phyloP scores from a whole-genome alignment of 108 stramenopile species.

The Cylindrotheca closterium region DNA sequence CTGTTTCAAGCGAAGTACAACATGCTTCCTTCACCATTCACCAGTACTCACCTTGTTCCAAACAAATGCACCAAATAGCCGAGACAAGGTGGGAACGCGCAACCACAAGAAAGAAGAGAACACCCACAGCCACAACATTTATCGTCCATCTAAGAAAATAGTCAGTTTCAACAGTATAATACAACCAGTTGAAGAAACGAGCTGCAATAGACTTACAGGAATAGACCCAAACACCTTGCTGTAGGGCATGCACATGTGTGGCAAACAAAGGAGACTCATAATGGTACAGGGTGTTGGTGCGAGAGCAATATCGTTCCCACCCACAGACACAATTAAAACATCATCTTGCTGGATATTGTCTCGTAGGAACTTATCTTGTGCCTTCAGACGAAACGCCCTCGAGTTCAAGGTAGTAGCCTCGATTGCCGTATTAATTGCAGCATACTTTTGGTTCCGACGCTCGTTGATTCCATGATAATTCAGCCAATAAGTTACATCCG shows the following conservation, averaged over 20 bases:
- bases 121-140: conserved; percentile 80
- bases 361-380: conserved; percentile 80
- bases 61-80: conserved; percentile 87
- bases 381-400: conserved; percentile 40
- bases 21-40: too few species aligned
- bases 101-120: conserved; percentile 40
- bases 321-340: conserved; percentile 74
- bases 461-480: conserved; percentile 34
- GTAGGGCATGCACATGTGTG: conserved; percentile 44
- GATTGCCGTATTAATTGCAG: conserved; percentile 79
- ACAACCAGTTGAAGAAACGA: not conserved
- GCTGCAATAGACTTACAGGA: conserved; percentile 6
- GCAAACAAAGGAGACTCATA: conserved; percentile 55
- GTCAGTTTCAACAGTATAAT: not conserved
- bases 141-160: conserved; percentile 45
- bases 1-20: too few species aligned
- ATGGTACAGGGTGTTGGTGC: conserved; percentile 77
- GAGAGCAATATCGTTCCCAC: conserved; percentile 90
- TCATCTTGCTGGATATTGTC: conserved; percentile 73
- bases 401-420: conserved; percentile 82
- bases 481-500: conserved; percentile 85
- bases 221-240: conserved; percentile 14
- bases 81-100: conserved; percentile 63
- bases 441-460: conserved; percentile 9
- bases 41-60: conserved; percentile 45